Base-by-base conservation (phyloP, 352 stramenopile species). In the Globisporangium cystogenes region DNA sequence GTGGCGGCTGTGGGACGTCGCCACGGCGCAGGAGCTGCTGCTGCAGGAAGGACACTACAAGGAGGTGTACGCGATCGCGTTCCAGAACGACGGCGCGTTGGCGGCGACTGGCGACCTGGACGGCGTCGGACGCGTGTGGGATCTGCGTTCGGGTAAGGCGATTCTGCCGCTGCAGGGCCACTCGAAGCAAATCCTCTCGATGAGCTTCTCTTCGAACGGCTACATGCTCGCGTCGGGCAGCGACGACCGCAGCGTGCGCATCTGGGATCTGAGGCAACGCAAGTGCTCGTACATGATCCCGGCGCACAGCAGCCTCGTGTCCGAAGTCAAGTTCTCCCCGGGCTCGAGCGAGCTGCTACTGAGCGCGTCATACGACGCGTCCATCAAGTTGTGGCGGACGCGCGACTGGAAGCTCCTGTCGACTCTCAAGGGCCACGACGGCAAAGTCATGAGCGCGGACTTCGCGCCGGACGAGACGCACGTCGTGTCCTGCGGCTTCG, bases 1-100 rank as follows among this genome's bases (percentile, higher is more conserved):
- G 21, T 99, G 96, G 96, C 76, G 96, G n/a, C 76, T 99, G 16
- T 99, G 96, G 96, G 96, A 99, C 67, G 77, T 98, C 15, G 86
- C 96, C 33, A 97, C 88, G 1, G 83, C 76, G 8, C 77, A 88
- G 40, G 90, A 97, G 56, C 66, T 98, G 44, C 63, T 99, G 35
- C 58, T 99, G 15, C 96, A 99, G 65, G 96, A 99, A 84, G 96
- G 96, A 1, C 96, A 99, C 67, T 94, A 87, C 60, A 90, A 86
- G 57, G 92, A 98, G 59, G 84, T 97, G 27, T 98, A 98, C 62
- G 92, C 93, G 20, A 89, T 99, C 54, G 86, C 89, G 15, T 98
- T 98, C 70, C 96, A 99, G 67, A 74, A 68, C 8, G 96, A 99
- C 67, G 96, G 96, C 40, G 87, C 90, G 16, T 74, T 99, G 2